phyloP scores from a whole-genome alignment of 352 stramenopile species.

The Globisporangium barbulae region DNA sequence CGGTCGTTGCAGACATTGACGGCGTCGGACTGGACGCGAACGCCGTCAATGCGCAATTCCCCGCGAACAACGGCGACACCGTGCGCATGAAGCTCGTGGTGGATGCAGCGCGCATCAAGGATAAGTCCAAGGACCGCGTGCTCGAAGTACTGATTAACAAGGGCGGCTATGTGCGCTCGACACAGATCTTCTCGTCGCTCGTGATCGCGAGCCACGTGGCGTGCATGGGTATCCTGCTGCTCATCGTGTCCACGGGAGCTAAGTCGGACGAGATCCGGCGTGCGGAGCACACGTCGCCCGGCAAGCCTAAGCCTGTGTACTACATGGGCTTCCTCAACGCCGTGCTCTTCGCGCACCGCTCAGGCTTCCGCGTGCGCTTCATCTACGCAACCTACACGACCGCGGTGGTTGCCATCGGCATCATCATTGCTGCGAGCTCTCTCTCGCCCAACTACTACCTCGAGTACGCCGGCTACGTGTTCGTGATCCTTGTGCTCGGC shows the following conservation, averaged over 20 bases:
- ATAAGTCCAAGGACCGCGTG: constrained; percentile 48
- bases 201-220: constrained; percentile 69
- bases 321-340: constrained; percentile 85
- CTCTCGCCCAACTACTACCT: constrained; percentile 58
- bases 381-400: constrained; percentile 78
- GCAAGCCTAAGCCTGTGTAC: constrained; percentile 72
- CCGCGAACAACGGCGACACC: constrained; percentile 13
- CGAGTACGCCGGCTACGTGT: constrained; percentile 66
- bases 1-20: constrained; percentile 27
- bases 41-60: constrained; percentile 18
- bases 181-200: constrained; percentile 69
- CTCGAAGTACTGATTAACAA: constrained; percentile 66
- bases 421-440: constrained; percentile 59
- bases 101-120: constrained; percentile 39
- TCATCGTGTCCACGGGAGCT: constrained; percentile 50
- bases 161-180: constrained; percentile 75
- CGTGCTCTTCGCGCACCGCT: constrained; percentile 72
- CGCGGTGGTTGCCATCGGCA: constrained; percentile 51
- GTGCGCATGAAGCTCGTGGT: constrained; percentile 44
- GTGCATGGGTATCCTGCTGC: constrained; percentile 68
- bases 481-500: constrained; percentile 64
- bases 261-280: constrained; percentile 29
- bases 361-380: constrained; percentile 75
- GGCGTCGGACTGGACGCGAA: constrained; percentile 3
- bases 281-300: constrained; percentile 18